Conservation (phyloP, 2,329 filamentous ascomycete genomes). For the Aspergillus fumigatus region DNA sequence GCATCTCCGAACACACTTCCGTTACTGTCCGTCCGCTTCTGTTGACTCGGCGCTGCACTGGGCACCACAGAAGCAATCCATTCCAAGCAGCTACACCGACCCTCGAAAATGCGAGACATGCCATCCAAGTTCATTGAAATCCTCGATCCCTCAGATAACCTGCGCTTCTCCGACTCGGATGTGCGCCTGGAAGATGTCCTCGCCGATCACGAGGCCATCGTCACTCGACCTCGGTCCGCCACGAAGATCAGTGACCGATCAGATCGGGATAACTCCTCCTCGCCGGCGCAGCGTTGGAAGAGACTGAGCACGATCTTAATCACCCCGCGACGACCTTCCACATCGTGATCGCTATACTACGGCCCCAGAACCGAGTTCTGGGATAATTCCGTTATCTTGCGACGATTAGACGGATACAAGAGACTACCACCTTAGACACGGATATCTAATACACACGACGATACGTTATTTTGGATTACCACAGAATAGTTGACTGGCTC, state of each 20-base stretch:
- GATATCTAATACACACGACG: too few species aligned
- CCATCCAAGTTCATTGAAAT: constrained; percentile 43
- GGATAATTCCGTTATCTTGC: background rate
- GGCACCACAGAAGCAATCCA: background rate
- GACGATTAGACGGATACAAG: too few species aligned
- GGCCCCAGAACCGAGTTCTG: background rate
- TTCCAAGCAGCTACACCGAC: background rate
- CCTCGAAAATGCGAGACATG: constrained; percentile 28
- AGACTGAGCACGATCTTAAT: constrained; percentile 30
- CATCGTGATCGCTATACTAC: background rate
- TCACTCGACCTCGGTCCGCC: constrained; percentile 32
- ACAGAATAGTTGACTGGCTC: background rate
- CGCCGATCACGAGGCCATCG: constrained; percentile 35
- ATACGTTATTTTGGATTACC: too few species aligned
- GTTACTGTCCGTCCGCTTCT: background rate
- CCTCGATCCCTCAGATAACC: constrained; percentile 34
- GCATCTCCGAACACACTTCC: background rate
- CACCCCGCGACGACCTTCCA: constrained; percentile 18
- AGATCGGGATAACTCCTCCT: constrained; percentile 18
- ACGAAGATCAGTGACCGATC: constrained; percentile 28
- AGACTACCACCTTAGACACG: too few species aligned
- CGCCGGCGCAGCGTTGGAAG: constrained; percentile 30
- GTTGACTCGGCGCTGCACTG: background rate
- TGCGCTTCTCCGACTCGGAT: constrained; percentile 35
- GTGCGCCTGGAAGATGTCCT: constrained; percentile 43